phyloP scores from a whole-genome alignment of 2,329 filamentous ascomycete genomes.

The Rachicladosporium sp. region DNA sequence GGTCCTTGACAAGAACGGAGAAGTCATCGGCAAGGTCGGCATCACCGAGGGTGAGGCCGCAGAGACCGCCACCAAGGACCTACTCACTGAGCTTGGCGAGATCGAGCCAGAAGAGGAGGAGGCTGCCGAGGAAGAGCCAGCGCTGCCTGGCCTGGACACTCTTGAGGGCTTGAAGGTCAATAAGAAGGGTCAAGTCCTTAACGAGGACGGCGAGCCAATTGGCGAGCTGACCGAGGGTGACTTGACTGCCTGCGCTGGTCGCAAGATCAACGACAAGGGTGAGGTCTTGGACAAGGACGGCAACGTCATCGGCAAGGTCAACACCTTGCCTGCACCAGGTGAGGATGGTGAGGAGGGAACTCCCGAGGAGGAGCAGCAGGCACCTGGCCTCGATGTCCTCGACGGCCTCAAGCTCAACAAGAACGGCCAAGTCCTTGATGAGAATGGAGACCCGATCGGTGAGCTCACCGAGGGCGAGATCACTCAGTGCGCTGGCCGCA shows the following conservation, averaged over 20 bases:
- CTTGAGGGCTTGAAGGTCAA: conserved; percentile 45
- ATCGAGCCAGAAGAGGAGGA: conserved; percentile 25
- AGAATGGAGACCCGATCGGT: conserved; percentile 25
- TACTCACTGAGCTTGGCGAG: conserved; percentile 36
- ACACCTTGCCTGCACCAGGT: conserved; percentile 35
- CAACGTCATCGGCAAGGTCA: conserved; percentile 49
- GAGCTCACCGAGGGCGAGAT: conserved; percentile 26
- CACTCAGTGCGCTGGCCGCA: conserved; percentile 46
- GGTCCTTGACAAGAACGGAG: conserved; percentile 38
- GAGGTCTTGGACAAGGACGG: conserved; percentile 53
- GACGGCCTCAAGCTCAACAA: conserved; percentile 47
- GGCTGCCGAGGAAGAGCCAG: conserved; percentile 14
- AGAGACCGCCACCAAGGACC: conserved; percentile 37
- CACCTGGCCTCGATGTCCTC: conserved; percentile 31
- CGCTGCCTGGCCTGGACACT: conserved; percentile 34
- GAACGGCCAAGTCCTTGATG: conserved; percentile 42
- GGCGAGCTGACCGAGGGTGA: conserved; percentile 46
- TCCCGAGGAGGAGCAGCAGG: conserved; percentile 12
- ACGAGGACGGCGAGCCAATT: conserved; percentile 42
- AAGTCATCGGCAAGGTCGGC: conserved; percentile 37
- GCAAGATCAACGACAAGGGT: conserved; percentile 52
- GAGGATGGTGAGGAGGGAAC: conserved; percentile 20
- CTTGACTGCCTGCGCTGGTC: conserved; percentile 49
- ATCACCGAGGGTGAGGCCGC: conserved; percentile 38
- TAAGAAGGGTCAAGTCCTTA: conserved; percentile 43